A percentile compares a stretch with the other conserved stretches of the same genome.
phyloP scores from a whole-genome alignment of 345 rosid genomes.

The Euphorbia lathyris region DNA sequence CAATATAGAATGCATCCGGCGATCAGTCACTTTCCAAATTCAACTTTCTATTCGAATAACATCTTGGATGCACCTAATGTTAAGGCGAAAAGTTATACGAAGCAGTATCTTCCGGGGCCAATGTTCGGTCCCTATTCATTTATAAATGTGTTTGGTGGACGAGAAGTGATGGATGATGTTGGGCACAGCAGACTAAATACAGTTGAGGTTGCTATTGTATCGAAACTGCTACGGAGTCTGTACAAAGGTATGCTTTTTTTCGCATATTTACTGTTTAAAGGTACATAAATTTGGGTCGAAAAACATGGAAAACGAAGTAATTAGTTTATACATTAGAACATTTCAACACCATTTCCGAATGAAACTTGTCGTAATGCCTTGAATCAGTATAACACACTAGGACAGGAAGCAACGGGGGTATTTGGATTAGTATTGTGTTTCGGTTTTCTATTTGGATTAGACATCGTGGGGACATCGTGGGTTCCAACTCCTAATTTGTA shows the following conservation, averaged over 20 bases:
- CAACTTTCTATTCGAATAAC: conserved; percentile 38
- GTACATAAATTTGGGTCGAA: too few species aligned
- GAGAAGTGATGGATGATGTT: conserved; percentile 30
- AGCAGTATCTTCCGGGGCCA: conserved; percentile 32
- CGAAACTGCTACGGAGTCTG: conserved; percentile 30
- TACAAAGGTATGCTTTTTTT: conserved; percentile 32
- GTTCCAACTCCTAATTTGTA: too few species aligned
- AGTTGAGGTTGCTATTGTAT: conserved; percentile 45
- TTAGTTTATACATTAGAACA: too few species aligned
- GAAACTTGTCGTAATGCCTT: too few species aligned
- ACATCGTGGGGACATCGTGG: too few species aligned
- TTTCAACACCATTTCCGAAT: too few species aligned
- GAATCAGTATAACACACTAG: too few species aligned
- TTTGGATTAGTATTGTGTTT: too few species aligned
- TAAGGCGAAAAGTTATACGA: conserved; percentile 17
- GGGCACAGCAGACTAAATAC: conserved; percentile 36
- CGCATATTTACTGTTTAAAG: not conserved
- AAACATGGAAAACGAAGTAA: too few species aligned
- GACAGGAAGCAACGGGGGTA: too few species aligned
- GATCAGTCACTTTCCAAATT: conserved; percentile 58
- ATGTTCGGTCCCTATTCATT: conserved; percentile 53
- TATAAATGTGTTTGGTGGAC: conserved; percentile 38
- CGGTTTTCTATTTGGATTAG: too few species aligned
- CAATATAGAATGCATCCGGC: conserved; percentile 86
- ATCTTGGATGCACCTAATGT: conserved; percentile 43